Conservation (phyloP, 371 early-diverging fungal species). For the Mortierella sp. region DNA sequence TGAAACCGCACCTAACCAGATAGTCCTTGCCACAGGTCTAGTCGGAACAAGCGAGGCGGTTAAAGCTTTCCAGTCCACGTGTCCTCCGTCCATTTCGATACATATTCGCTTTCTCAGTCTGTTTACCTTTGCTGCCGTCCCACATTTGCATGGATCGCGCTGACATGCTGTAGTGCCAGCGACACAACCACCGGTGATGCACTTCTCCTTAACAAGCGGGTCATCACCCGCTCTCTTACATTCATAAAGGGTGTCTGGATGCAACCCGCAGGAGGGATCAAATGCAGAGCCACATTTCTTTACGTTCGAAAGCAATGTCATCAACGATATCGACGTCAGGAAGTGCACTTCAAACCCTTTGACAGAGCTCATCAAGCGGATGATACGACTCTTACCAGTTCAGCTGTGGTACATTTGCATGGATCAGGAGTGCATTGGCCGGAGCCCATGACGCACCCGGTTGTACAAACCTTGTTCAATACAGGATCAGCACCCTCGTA, state of each 20-base stretch:
- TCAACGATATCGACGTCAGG: too few species aligned
- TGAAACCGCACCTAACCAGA: neutral
- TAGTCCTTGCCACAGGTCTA: constrained; percentile 19
- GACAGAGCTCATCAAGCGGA: too few species aligned
- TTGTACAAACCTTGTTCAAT: neutral
- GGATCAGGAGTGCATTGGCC: constrained; percentile 1
- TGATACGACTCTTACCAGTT: neutral
- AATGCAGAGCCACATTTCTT: constrained; percentile 17
- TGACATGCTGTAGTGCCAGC: constrained; percentile 8
- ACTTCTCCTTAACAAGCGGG: constrained; percentile 3
- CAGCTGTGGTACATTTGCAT: constrained; percentile 5
- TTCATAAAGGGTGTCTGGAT: neutral
- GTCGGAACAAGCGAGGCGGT: too few species aligned
- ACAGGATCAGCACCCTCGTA: neutral
- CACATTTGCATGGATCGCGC: constrained; percentile 21
- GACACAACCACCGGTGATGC: constrained; percentile 6
- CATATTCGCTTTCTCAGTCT: neutral
- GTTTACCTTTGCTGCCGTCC: constrained; percentile 4
- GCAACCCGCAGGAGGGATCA: neutral
- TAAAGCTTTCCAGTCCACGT: neutral
- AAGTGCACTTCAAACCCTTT: too few species aligned
- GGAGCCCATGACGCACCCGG: constrained; percentile 9
- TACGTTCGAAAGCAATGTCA: neutral
- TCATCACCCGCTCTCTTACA: neutral
- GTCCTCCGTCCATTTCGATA: neutral